Percentiles rank a stretch among this genome's conserved stretches.
These are phyloP conservation scores for Suhomyces atakaporum DNA, from an alignment of 1,139 yeast species.

Conservation along the genomic window DNA sequence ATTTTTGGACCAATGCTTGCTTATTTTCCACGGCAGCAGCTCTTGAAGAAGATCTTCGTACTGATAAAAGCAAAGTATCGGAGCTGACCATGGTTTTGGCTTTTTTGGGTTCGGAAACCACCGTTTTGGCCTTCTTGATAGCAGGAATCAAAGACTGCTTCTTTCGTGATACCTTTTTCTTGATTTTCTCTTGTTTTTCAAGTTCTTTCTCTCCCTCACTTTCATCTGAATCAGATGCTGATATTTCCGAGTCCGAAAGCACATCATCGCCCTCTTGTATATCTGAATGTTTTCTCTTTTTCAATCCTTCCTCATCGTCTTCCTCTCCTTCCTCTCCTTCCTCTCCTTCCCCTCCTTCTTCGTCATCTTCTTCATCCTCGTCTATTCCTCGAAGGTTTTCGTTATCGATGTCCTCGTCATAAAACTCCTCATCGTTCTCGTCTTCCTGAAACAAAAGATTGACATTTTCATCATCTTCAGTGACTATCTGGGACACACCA, in stretches of 20 bases:
- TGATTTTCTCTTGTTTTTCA: slow-evolving; percentile 50
- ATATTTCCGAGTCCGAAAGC: slow-evolving; percentile 57
- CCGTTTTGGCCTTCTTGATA: slow-evolving; percentile 40
- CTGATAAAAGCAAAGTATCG: slow-evolving; percentile 48
- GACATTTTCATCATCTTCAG: slow-evolving; percentile 73
- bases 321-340: slow-evolving; percentile 26
- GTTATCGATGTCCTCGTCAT: slow-evolving; percentile 33
- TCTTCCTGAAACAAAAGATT: slow-evolving; percentile 80
- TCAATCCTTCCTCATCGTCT: slow-evolving; percentile 20
- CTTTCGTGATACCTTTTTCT: slow-evolving; percentile 37
- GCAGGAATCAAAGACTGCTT: slow-evolving; percentile 43
- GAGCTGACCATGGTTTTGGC: slow-evolving; percentile 33
- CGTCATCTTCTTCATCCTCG: slow-evolving; percentile 31
- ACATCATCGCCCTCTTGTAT: slow-evolving; percentile 42
- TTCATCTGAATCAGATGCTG: slow-evolving; percentile 53
- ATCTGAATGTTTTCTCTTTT: slow-evolving; percentile 6
- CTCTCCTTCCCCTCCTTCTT: slow-evolving; percentile 18
- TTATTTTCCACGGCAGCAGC: slow-evolving; percentile 78
- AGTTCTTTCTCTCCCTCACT: slow-evolving; percentile 70
- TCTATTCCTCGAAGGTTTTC: slow-evolving; percentile 24
- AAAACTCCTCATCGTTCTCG: slow-evolving; percentile 79
- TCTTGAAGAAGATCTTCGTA: slow-evolving; percentile 77
- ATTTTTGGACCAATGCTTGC: slow-evolving; percentile 70
- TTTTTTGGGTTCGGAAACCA: slow-evolving; percentile 18
- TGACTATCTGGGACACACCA: slow-evolving; percentile 35